phyloP scores from a whole-genome alignment of 2,329 filamentous ascomycete species.

The Pyrenophora teres region DNA sequence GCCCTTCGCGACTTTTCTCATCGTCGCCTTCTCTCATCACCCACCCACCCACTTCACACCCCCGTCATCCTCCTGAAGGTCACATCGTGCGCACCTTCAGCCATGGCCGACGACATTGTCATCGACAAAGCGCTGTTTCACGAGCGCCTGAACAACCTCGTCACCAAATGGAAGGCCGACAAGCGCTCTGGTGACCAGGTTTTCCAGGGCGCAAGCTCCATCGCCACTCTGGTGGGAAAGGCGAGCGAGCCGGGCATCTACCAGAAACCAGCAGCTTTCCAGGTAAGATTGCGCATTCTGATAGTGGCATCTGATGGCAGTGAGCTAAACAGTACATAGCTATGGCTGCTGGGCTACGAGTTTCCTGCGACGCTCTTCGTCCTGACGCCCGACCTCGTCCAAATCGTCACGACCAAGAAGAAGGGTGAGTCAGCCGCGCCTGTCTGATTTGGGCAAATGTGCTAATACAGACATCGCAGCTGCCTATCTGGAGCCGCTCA shows the following conservation, averaged over 20 bases:
- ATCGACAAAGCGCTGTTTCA: constrained; percentile 95
- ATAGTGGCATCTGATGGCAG: background rate
- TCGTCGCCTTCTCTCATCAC: constrained; percentile 17
- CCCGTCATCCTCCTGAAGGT: constrained; percentile 25
- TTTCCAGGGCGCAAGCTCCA: constrained; percentile 84
- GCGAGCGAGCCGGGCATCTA: constrained; percentile 79
- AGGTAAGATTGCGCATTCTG: constrained; percentile 63
- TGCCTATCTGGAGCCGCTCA: constrained; percentile 88
- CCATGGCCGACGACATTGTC: constrained; percentile 75
- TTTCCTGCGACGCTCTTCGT: constrained; percentile 96
- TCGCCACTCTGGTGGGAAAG: constrained; percentile 92
- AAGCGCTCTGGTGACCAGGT: constrained; percentile 83
- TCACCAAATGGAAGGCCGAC: constrained; percentile 94
- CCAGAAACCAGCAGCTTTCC: constrained; percentile 94
- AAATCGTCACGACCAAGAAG: constrained; percentile 94
- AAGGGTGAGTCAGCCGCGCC: constrained; percentile 68
- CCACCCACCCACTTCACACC: constrained; percentile 5
- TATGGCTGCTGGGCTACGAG: constrained; percentile 98
- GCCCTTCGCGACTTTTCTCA: constrained; percentile 32
- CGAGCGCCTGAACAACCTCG: constrained; percentile 84
- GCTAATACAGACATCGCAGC: constrained; percentile 61
- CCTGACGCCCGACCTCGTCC: constrained; percentile 83
- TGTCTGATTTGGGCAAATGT: background rate
- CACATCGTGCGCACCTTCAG: constrained; percentile 32
- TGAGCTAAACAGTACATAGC: constrained; percentile 60